Conservation (phyloP, 306 rosid species). For the Senna siamea region DNA sequence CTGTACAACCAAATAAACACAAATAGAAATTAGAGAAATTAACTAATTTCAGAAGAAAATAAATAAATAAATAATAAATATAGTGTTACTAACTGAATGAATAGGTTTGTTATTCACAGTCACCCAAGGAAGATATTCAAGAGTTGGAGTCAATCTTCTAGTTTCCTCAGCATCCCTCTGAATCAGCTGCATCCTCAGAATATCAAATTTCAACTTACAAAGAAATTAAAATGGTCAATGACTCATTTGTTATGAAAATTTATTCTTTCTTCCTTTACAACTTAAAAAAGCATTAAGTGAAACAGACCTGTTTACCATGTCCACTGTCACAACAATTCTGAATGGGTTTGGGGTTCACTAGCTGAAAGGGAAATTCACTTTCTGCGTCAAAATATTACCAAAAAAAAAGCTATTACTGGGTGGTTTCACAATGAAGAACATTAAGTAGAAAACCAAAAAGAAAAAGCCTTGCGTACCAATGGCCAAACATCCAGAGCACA, state of each 20-base stretch:
- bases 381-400: not conserved
- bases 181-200: not conserved
- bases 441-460: not conserved
- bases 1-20: not conserved
- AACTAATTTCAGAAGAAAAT: not conserved
- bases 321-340: not conserved
- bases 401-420: not conserved
- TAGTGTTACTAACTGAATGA: not conserved
- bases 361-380: conserved; percentile 4
- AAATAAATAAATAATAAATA: not conserved
- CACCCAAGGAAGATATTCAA: not conserved
- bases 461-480: not conserved
- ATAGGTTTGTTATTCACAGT: not conserved
- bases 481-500: conserved; percentile 12
- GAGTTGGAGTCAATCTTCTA: not conserved
- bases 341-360: not conserved
- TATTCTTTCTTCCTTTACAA: too few relatives aligned
- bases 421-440: not conserved
- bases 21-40: not conserved
- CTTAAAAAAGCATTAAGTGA: too few relatives aligned
- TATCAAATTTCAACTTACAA: too few relatives aligned
- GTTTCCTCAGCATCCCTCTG: not conserved
- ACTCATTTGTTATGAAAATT: too few relatives aligned
- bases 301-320: conserved; percentile 3
- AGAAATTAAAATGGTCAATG: too few relatives aligned